phyloP scores from a whole-genome alignment of 169 alveolate genomes.

The Plasmodium adleri region DNA sequence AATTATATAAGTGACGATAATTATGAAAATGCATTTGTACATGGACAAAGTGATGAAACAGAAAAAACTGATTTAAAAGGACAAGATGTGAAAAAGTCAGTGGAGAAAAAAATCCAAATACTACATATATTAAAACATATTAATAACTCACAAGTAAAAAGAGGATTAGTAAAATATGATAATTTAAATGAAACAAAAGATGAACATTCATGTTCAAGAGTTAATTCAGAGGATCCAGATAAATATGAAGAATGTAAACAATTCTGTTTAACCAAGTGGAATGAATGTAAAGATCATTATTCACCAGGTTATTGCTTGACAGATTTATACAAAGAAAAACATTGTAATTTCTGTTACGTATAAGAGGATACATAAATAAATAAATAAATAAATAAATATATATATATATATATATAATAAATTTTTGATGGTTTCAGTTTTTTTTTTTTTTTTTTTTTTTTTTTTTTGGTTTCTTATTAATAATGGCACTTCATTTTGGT shows the following conservation, averaged over 20 bases:
- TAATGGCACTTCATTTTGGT: no score
- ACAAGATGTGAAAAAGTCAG: neutral
- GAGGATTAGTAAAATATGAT: constrained; percentile 6
- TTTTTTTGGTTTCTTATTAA: no score
- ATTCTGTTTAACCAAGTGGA: constrained; percentile 19
- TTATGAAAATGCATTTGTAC: no score
- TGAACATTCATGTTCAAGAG: constrained; percentile 35
- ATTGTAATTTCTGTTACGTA: no score
- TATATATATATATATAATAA: no score
- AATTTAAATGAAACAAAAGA: constrained; percentile 18
- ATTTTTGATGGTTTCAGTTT: no score
- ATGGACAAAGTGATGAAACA: neutral
- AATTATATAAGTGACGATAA: neutral
- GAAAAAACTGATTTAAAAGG: neutral
- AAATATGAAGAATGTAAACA: constrained; percentile 23
- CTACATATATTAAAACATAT: constrained; percentile 46
- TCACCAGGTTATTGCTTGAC: constrained; percentile 32
- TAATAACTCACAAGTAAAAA: constrained; percentile 10
- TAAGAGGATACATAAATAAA: no score
- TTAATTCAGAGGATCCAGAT: constrained; percentile 24
- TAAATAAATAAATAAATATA: no score
- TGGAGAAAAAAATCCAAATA: constrained; percentile 13
- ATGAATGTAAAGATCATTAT: constrained; percentile 5
- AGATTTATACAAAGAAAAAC: no score
- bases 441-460: no score